A percentile compares a stretch with the other conserved stretches of the same genome.
Evolutionary conservation across 768 basidiomycete genomes (phyloP).

Genomic region (Leucogyrophana mollusca): DNA sequence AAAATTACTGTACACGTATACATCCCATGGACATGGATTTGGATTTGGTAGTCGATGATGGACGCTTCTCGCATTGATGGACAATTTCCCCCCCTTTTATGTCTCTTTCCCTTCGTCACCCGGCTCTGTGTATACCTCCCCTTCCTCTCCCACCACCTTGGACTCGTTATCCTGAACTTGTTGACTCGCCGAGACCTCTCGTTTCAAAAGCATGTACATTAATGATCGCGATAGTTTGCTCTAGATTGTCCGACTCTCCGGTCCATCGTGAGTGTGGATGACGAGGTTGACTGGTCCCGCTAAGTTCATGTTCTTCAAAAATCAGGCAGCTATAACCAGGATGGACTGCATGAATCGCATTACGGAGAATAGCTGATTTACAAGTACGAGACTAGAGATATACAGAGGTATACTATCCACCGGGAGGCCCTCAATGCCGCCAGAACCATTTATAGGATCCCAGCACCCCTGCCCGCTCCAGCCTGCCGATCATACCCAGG

Average conservation of each 20-base stretch:
- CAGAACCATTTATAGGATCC: no score
- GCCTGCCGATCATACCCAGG: not conserved
- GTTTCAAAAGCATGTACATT: not conserved
- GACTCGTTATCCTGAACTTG: not conserved
- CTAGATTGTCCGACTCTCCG: no score
- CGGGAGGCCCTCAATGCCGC: no score
- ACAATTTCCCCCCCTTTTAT: slow-evolving; percentile 10
- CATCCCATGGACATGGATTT: slow-evolving; percentile 18
- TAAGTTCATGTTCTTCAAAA: no score
- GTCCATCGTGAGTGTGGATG: no score
- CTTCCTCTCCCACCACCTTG: not conserved
- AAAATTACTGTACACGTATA: slow-evolving; percentile 12
- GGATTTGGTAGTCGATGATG: slow-evolving; percentile 23
- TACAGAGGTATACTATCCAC: no score
- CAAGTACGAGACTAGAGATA: no score
- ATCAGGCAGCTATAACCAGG: no score
- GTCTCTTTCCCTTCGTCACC: slow-evolving; percentile 3
- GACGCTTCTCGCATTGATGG: slow-evolving; percentile 23
- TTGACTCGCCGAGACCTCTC: not conserved
- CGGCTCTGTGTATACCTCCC: not conserved
- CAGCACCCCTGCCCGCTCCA: no score
- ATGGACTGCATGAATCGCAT: no score
- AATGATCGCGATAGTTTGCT: not conserved
- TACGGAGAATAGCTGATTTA: no score
- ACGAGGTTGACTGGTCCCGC: no score